Evolutionary conservation across 768 basidiomycete genomes (phyloP).

Genomic region (Butyriboletus loyo): DNA sequence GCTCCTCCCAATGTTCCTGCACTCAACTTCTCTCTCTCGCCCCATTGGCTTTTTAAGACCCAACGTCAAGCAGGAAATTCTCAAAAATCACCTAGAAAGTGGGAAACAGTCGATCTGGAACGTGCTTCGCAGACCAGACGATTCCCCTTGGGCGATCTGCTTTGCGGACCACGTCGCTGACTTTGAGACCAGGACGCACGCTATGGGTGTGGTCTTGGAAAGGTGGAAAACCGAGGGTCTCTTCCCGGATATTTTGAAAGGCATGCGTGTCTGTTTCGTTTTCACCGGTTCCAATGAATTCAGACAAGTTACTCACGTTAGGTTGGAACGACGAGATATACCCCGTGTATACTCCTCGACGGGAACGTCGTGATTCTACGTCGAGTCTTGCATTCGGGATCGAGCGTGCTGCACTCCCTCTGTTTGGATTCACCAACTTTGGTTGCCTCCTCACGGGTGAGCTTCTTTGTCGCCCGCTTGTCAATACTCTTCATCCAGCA

Average conservation of each 20-base stretch:
- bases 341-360: constrained; percentile 23
- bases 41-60: constrained; percentile 23
- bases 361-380: neutral
- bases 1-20: constrained; percentile 22
- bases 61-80: constrained; percentile 9
- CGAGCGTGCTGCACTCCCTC: constrained; percentile 42
- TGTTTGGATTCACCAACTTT: constrained; percentile 45
- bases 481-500: neutral
- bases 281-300: neutral
- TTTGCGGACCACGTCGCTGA: constrained; percentile 19
- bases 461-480: neutral
- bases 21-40: constrained; percentile 2
- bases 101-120: constrained; percentile 16
- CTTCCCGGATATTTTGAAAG: constrained; percentile 23
- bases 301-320: neutral
- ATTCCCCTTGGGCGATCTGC: constrained; percentile 18
- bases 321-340: constrained; percentile 27
- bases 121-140: constrained; percentile 13
- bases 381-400: constrained; percentile 35
- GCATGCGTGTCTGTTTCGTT: neutral
- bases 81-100: constrained; percentile 5
- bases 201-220: constrained; percentile 9
- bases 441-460: constrained; percentile 42
- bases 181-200: constrained; percentile 12
- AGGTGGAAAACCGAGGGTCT: constrained; percentile 15